A percentile compares a stretch with the other conserved stretches of the same genome.
phyloP scores from a whole-genome alignment of 192 early-diverging fungal species.

The Coemansia sp. region DNA sequence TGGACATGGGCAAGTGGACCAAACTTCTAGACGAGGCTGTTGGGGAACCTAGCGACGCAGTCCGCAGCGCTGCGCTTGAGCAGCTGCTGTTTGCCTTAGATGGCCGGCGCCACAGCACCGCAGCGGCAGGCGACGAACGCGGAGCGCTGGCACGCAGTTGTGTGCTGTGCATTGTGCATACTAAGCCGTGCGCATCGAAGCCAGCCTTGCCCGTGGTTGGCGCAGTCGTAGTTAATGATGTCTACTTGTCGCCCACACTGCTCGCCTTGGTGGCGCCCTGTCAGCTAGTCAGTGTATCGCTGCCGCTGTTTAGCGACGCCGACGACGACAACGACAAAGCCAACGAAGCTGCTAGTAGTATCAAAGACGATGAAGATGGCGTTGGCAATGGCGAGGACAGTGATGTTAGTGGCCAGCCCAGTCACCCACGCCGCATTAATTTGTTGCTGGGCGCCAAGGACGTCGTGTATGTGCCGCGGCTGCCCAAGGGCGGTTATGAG shows the following conservation, averaged over 20 bases:
- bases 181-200: constrained; percentile 26
- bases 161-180: constrained; percentile 50
- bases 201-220: constrained; percentile 59
- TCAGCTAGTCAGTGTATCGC: constrained; percentile 59
- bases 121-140: neutral
- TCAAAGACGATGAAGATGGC: neutral
- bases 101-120: constrained; percentile 12
- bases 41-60: constrained; percentile 25
- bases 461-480: constrained; percentile 51
- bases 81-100: constrained; percentile 26
- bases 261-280: constrained; percentile 60
- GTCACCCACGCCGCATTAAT: constrained; percentile 28
- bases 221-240: constrained; percentile 60
- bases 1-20: constrained; percentile 63
- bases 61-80: constrained; percentile 28
- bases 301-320: constrained; percentile 34
- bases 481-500: constrained; percentile 32
- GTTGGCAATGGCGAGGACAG: neutral
- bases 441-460: constrained; percentile 29
- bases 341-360: neutral
- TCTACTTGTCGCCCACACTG: constrained; percentile 73
- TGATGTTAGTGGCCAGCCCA: neutral
- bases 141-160: constrained; percentile 26
- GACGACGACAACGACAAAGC: neutral
- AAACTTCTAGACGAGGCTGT: constrained; percentile 35